phyloP scores from a whole-genome alignment of 148 eudicot genomes.

The Diospyros lotus region DNA sequence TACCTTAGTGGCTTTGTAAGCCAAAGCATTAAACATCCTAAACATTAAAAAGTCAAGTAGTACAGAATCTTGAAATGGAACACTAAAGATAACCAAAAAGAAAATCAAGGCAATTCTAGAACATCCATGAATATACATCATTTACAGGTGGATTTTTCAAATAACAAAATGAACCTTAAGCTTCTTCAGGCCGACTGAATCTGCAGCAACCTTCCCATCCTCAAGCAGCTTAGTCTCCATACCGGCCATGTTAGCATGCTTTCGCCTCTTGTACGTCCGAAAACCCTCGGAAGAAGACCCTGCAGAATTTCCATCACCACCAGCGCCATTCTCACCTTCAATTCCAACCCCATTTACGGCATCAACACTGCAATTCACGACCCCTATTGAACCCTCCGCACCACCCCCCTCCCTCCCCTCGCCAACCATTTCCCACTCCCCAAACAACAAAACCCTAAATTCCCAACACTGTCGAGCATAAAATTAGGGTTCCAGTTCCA shows the following conservation, averaged over 20 bases:
- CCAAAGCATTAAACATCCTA: background rate
- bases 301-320: conserved; percentile 15
- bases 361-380: background rate
- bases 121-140: background rate
- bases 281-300: conserved; percentile 17
- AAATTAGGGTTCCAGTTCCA: conserved; percentile 10
- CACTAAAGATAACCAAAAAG: background rate
- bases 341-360: conserved; percentile 2
- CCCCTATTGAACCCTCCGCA: background rate
- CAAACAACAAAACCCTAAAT: background rate
- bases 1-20: background rate
- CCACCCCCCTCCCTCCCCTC: conserved; percentile 9
- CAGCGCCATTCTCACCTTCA: conserved; percentile 23
- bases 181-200: conserved; percentile 6
- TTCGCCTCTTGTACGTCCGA: conserved; percentile 47
- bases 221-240: conserved; percentile 15
- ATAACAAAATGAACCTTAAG: conserved; percentile 24
- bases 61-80: background rate
- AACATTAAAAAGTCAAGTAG: background rate
- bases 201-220: conserved; percentile 19
- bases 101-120: background rate
- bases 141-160: background rate
- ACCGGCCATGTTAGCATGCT: conserved; percentile 6
- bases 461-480: background rate
- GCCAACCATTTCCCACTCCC: conserved; percentile 19